phyloP scores from a whole-genome alignment of 2,329 filamentous ascomycete genomes.

The Orbilia javanica region DNA sequence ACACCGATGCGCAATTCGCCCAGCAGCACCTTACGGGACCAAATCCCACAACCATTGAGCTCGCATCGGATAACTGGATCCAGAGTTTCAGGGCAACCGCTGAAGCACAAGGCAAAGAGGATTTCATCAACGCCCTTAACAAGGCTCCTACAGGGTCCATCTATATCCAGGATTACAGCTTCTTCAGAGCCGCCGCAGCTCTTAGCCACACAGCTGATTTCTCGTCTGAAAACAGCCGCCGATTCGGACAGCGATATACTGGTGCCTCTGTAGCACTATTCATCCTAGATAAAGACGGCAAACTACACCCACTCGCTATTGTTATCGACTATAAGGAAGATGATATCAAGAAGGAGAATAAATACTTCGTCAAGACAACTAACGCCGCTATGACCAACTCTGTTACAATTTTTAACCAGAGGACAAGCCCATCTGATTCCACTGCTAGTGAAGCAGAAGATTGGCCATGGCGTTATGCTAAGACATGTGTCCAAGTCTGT shows the following conservation, averaged over 20 bases:
- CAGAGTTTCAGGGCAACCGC: slow-evolving; percentile 51
- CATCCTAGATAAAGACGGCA: slow-evolving; percentile 66
- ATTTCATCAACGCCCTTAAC: slow-evolving; percentile 67
- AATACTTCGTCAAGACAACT: background rate
- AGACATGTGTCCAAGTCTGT: slow-evolving; percentile 68
- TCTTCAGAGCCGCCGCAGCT: slow-evolving; percentile 57
- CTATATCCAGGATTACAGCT: slow-evolving; percentile 62
- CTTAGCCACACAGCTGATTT: slow-evolving; percentile 20
- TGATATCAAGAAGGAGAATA: slow-evolving; percentile 58
- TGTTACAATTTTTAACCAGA: slow-evolving; percentile 69
- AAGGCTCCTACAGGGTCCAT: slow-evolving; percentile 45
- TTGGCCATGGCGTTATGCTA: slow-evolving; percentile 71
- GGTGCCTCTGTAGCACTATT: slow-evolving; percentile 67
- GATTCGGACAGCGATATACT: slow-evolving; percentile 63
- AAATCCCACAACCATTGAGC: slow-evolving; percentile 62
- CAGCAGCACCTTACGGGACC: slow-evolving; percentile 66
- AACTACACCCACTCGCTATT: slow-evolving; percentile 69
- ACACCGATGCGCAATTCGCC: slow-evolving; percentile 65
- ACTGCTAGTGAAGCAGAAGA: slow-evolving; percentile 65
- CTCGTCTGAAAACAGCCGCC: slow-evolving; percentile 62
- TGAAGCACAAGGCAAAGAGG: slow-evolving; percentile 24
- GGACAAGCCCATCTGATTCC: slow-evolving; percentile 64
- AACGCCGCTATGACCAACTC: slow-evolving; percentile 63
- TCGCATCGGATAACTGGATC: slow-evolving; percentile 58
- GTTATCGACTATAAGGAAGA: slow-evolving; percentile 68